phyloP scores from a whole-genome alignment of 1,284 basidiomycete genomes.

The Sanghuangporus baumii region DNA sequence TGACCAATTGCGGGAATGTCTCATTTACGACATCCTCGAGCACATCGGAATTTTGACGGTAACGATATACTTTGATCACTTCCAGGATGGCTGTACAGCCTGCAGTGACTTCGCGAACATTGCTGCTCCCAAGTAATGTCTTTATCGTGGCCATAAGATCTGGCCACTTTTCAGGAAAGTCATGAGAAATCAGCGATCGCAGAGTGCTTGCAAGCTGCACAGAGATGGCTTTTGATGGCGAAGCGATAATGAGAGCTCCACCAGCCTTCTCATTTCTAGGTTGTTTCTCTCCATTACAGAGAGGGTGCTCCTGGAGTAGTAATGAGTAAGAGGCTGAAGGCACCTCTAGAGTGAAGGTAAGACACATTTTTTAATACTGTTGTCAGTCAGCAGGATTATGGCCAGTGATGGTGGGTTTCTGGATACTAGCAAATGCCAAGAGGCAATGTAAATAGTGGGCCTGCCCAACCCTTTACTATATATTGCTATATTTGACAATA shows the following conservation, averaged over 20 bases:
- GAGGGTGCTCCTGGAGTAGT: no score
- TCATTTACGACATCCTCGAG: conserved; percentile 54
- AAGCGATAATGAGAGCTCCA: conserved; percentile 60
- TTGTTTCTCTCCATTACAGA: no score
- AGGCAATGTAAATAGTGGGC: no score
- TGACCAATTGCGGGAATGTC: conserved; percentile 69
- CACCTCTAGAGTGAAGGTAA: no score
- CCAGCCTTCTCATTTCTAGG: no score
- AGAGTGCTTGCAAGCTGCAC: conserved; percentile 68
- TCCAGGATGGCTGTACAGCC: conserved; percentile 74
- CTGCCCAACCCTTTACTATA: no score
- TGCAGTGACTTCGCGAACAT: conserved; percentile 69
- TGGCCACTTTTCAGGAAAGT: conserved; percentile 76
- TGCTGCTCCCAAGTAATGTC: conserved; percentile 52
- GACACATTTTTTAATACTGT: no score
- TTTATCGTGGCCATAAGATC: conserved; percentile 58
- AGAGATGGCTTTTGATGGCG: conserved; percentile 62
- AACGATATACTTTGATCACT: conserved; percentile 68
- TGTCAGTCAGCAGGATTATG: no score
- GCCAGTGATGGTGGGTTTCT: no score
- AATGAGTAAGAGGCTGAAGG: no score
- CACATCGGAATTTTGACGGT: conserved; percentile 55
- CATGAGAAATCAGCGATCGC: conserved; percentile 63
- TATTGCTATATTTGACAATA: no score
- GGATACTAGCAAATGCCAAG: no score